These are phyloP conservation scores for Myriosclerotinia duriaeana DNA, from an alignment of 2,329 filamentous ascomycete species.

Conservation along the genomic window DNA sequence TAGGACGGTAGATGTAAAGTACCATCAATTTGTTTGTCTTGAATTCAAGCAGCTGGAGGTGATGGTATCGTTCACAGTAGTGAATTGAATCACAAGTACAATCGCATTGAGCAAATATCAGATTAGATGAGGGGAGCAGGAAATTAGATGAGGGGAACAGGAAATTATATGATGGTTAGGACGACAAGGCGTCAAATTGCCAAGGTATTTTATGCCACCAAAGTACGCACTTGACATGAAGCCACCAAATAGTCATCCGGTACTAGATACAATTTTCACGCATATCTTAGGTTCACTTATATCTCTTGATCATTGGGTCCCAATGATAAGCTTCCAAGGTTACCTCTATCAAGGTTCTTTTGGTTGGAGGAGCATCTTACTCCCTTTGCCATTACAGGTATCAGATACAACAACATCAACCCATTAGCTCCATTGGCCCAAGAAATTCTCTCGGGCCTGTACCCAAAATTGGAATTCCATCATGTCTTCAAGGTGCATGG, in stretches of 20 bases:
- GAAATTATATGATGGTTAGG: neutral
- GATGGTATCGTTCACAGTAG: neutral
- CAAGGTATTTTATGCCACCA: neutral
- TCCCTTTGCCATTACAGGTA: neutral
- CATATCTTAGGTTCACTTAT: neutral
- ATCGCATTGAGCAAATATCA: neutral
- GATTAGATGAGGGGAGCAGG: neutral
- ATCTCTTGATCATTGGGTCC: neutral
- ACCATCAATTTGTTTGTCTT: neutral
- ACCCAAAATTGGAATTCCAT: neutral
- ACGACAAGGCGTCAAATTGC: neutral
- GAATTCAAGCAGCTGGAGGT: neutral
- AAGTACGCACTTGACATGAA: slow-evolving; percentile 2
- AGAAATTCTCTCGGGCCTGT: neutral
- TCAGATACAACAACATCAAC: neutral
- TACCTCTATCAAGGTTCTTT: neutral
- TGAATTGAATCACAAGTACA: neutral
- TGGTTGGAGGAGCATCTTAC: neutral
- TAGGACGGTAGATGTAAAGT: neutral
- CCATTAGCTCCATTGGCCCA: neutral
- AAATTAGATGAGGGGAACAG: neutral
- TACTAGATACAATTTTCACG: slow-evolving; percentile 6
- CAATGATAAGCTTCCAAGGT: slow-evolving; percentile 3
- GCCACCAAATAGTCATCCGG: neutral
- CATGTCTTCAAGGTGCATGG: neutral